A percentile compares a stretch with the other conserved stretches of the same genome.
These are phyloP conservation scores for Diaporthe sp. DNA, from an alignment of 2,329 filamentous ascomycete genomes.

Conservation along the genomic window DNA sequence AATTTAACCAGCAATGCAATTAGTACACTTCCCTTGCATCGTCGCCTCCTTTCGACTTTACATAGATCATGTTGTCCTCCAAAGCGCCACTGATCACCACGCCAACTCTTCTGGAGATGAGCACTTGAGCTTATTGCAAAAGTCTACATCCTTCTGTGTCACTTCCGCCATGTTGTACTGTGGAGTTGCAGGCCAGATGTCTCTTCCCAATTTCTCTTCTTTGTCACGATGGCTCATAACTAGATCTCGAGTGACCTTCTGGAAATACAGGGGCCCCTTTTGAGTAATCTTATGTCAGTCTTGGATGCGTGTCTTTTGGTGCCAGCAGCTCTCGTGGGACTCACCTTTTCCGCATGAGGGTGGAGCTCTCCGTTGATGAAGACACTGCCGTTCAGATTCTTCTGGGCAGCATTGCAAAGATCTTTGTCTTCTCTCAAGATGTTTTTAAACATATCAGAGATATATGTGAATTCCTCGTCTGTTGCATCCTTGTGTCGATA, in stretches of 20 bases:
- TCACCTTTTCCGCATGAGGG: constrained; percentile 44
- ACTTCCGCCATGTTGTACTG: background rate
- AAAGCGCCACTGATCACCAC: background rate
- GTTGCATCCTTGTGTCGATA: constrained; percentile 61
- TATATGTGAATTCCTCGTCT: constrained; percentile 42
- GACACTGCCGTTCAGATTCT: constrained; percentile 62
- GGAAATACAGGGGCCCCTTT: constrained; percentile 8
- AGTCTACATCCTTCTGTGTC: background rate
- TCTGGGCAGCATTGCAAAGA: constrained; percentile 61
- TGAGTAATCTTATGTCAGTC: background rate
- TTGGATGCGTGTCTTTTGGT: too few species aligned
- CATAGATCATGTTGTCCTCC: too few species aligned
- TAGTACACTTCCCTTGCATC: too few species aligned
- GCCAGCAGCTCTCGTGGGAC: too few species aligned
- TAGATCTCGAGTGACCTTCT: background rate
- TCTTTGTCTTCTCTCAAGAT: constrained; percentile 66
- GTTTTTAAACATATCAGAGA: constrained; percentile 54
- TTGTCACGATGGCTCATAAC: background rate
- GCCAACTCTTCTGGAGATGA: background rate
- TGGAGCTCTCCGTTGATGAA: constrained; percentile 64
- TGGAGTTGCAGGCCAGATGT: background rate
- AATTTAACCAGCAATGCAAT: too few species aligned
- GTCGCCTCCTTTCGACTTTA: too few species aligned
- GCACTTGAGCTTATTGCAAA: constrained; percentile 1
- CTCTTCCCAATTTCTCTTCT: background rate